Conservation (phyloP, 345 rosid genomes). For the Eucalyptus pauciflora region DNA sequence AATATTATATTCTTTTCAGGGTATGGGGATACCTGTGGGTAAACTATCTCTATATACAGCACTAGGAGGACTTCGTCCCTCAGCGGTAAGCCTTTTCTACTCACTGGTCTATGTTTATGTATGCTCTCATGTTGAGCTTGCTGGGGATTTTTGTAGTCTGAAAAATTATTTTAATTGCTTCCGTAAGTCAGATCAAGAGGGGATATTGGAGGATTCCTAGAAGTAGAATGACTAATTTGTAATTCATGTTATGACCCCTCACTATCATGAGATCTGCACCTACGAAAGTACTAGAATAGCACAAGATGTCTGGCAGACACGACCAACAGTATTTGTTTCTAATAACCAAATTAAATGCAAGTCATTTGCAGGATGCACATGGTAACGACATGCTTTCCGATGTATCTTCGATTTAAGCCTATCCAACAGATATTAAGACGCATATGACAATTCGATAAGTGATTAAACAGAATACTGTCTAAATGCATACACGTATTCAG, state of each 20-base stretch:
- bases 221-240: background rate
- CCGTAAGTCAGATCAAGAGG: background rate
- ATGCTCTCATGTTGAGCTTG: background rate
- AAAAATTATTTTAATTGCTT: background rate
- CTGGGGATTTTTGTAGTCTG: background rate
- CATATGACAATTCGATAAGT: background rate
- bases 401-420: background rate
- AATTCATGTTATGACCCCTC: background rate
- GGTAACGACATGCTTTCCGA: background rate
- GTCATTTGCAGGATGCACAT: background rate
- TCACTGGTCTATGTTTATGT: background rate
- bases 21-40: constrained; percentile 96
- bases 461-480: background rate
- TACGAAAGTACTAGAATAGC: background rate
- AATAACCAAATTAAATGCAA: background rate
- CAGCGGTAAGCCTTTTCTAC: constrained; percentile 48
- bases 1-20: constrained; percentile 23
- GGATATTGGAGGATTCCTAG: background rate
- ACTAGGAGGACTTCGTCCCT: constrained; percentile 81
- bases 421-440: background rate
- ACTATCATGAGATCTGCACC: background rate
- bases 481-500: background rate
- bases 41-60: constrained; percentile 85
- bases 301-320: background rate
- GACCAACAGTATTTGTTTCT: background rate